phyloP scores from a whole-genome alignment of 768 basidiomycete genomes.

The Rhizopogon rudus region DNA sequence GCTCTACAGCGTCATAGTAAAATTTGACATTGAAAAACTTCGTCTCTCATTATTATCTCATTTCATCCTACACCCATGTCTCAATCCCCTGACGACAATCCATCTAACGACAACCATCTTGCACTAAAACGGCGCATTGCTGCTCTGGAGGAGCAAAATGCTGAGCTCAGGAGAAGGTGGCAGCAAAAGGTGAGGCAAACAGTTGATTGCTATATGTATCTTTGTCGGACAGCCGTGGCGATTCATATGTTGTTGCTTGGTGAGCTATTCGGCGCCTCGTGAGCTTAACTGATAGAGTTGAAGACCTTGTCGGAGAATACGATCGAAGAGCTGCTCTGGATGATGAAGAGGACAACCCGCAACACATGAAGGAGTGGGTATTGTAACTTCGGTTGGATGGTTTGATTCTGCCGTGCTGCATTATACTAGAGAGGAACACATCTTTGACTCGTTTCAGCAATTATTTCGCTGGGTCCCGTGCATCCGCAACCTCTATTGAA shows the following conservation, averaged over 20 bases:
- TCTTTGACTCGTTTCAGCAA: too few relatives aligned
- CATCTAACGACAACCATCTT: background rate
- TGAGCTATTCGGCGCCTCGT: slow-evolving; percentile 8
- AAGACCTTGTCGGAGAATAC: slow-evolving; percentile 5
- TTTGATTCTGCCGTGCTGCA: background rate
- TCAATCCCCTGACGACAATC: background rate
- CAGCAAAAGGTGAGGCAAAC: background rate
- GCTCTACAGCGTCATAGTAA: too few relatives aligned
- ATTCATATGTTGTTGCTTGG: slow-evolving; percentile 3
- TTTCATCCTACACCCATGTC: background rate
- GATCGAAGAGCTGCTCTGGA: background rate
- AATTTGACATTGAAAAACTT: too few relatives aligned
- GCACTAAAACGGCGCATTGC: slow-evolving; percentile 4
- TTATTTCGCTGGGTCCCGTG: too few relatives aligned
- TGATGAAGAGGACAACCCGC: background rate
- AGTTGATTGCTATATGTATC: too few relatives aligned
- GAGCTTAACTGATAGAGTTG: background rate
- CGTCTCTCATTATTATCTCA: too few relatives aligned
- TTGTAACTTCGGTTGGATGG: background rate
- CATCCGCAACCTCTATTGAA: too few relatives aligned
- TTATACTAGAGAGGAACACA: background rate
- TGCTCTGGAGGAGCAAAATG: slow-evolving; percentile 7
- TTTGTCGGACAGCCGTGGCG: background rate
- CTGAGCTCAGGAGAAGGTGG: background rate
- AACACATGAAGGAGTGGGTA: background rate